These are phyloP conservation scores for Skeletonema potamos DNA, from an alignment of 108 stramenopile genomes.

Conservation along the genomic window DNA sequence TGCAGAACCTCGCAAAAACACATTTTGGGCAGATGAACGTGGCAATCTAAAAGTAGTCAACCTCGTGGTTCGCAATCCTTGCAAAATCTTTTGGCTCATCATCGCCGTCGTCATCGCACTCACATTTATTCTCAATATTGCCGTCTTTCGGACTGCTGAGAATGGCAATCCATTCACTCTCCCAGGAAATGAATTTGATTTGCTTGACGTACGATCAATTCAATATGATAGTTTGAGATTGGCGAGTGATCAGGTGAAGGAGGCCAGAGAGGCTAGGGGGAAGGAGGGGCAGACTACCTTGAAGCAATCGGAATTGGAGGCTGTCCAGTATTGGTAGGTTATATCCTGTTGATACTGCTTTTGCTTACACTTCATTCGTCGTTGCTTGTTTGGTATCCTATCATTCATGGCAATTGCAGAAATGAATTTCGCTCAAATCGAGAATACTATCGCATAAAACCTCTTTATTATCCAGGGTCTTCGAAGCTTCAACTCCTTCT, in stretches of 20 bases:
- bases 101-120: constrained; percentile 39
- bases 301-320: constrained; percentile 20
- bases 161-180: constrained; percentile 52
- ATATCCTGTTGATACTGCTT: neutral
- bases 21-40: constrained; percentile 35
- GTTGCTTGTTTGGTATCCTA: too few relatives aligned
- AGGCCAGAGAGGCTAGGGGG: neutral
- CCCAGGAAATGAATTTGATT: constrained; percentile 40
- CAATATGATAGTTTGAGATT: constrained; percentile 48
- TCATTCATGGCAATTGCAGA: too few relatives aligned
- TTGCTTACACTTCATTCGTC: too few relatives aligned
- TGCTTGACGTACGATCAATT: constrained; percentile 46
- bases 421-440: too few relatives aligned
- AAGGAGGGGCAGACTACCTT: neutral
- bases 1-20: neutral
- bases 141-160: constrained; percentile 29
- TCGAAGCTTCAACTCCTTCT: constrained; percentile 30
- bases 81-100: constrained; percentile 29
- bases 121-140: constrained; percentile 27
- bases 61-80: constrained; percentile 41
- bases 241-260: constrained; percentile 38
- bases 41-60: constrained; percentile 61
- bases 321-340: constrained; percentile 10
- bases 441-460: neutral
- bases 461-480: constrained; percentile 46